These are phyloP conservation scores for Rhizopus sp. DNA, from an alignment of 371 early-diverging fungal genomes.

Conservation along the genomic window DNA sequence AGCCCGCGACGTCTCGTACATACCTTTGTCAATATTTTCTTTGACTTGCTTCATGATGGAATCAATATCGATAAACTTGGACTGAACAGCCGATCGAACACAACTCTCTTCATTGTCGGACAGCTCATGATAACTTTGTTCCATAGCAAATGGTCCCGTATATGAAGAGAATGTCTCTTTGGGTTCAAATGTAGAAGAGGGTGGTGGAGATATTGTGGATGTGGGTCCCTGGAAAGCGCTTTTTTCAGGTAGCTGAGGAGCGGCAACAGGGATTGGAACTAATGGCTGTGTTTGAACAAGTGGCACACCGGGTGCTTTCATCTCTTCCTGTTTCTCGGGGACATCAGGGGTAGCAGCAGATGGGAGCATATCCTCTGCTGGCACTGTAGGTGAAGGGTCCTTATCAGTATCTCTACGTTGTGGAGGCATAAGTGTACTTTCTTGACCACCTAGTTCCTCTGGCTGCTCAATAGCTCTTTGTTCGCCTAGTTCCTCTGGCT, in stretches of 20 bases:
- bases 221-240: background rate
- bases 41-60: conserved; percentile 5
- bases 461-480: no score
- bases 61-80: conserved; percentile 12
- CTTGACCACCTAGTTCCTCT: no score
- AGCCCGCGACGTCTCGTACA: background rate
- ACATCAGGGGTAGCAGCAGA: no score
- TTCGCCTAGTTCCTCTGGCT: no score
- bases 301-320: no score
- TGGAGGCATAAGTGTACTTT: no score
- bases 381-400: no score
- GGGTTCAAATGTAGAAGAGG: background rate
- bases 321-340: no score
- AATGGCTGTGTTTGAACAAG: background rate
- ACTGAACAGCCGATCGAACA: conserved; percentile 10
- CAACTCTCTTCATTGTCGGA: conserved; percentile 10
- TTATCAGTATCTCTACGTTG: no score
- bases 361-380: no score
- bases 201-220: background rate
- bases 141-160: background rate
- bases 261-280: conserved; percentile 3
- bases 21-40: conserved; percentile 3
- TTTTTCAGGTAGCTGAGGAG: background rate
- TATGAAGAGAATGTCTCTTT: background rate
- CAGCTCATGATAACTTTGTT: conserved; percentile 1